Evolutionary conservation across 768 basidiomycete species (phyloP).

Genomic region (Rhizopogon vesiculosus): DNA sequence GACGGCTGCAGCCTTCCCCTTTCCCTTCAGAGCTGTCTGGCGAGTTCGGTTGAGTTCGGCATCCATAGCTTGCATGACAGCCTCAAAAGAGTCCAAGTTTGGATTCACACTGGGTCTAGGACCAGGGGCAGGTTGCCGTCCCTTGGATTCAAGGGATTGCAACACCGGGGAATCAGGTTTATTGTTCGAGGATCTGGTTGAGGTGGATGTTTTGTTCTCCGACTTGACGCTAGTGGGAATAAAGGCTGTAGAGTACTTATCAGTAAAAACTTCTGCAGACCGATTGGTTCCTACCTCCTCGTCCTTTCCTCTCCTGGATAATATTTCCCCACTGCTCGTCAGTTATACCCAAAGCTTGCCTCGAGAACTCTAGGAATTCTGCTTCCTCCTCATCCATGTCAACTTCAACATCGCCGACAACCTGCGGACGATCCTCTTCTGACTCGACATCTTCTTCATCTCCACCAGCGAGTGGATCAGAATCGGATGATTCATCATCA

Average conservation of each 20-base stretch:
- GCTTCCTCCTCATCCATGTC: slow-evolving; percentile 93
- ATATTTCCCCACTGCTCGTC: slow-evolving; percentile 92
- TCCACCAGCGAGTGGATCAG: slow-evolving; percentile 34
- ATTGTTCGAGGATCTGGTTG: neutral
- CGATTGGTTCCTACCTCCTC: slow-evolving; percentile 65
- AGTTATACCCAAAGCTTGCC: slow-evolving; percentile 84
- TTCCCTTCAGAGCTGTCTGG: slow-evolving; percentile 16
- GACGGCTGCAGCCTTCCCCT: slow-evolving; percentile 11
- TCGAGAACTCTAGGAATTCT: slow-evolving; percentile 93
- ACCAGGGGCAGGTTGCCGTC: slow-evolving; percentile 24
- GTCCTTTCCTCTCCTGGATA: slow-evolving; percentile 63
- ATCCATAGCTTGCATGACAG: slow-evolving; percentile 96
- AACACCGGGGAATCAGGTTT: neutral
- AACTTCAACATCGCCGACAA: slow-evolving; percentile 80
- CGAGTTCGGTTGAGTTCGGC: slow-evolving; percentile 59
- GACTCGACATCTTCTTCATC: slow-evolving; percentile 52
- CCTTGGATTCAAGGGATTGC: slow-evolving; percentile 5
- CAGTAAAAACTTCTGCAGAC: neutral
- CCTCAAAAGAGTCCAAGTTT: slow-evolving; percentile 87
- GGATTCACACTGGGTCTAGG: slow-evolving; percentile 50
- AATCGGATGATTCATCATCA: slow-evolving; percentile 80
- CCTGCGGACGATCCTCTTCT: slow-evolving; percentile 79
- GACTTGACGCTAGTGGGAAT: slow-evolving; percentile 35
- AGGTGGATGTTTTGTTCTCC: slow-evolving; percentile 5
- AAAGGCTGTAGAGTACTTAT: slow-evolving; percentile 40